These are phyloP conservation scores for Phytophthora ramorum DNA, from an alignment of 352 stramenopile genomes.

Conservation along the genomic window DNA sequence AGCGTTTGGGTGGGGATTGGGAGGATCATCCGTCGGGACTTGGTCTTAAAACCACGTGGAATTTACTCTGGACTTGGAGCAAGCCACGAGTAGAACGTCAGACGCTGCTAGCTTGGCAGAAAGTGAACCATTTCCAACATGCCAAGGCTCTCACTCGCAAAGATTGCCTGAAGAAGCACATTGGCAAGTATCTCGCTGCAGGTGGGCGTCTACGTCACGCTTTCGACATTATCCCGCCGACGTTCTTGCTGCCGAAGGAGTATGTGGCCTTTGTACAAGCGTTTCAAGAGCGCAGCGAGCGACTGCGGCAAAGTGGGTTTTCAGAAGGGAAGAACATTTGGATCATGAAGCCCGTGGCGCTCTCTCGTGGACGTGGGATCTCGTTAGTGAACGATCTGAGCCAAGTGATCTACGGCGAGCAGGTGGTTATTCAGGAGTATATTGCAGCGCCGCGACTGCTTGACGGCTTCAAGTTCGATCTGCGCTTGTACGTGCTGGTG, in stretches of 20 bases:
- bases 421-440: slow-evolving; percentile 93
- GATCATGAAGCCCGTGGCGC: slow-evolving; percentile 95
- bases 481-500: slow-evolving; percentile 94
- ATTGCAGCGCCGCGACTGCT: slow-evolving; percentile 88
- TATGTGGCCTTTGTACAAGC: slow-evolving; percentile 91
- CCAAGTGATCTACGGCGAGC: slow-evolving; percentile 89
- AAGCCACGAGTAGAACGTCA: slow-evolving; percentile 85
- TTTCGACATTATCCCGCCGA: slow-evolving; percentile 93
- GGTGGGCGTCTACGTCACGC: slow-evolving; percentile 60
- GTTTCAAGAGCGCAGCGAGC: slow-evolving; percentile 66
- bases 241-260: slow-evolving; percentile 94
- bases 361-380: slow-evolving; percentile 94
- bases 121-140: slow-evolving; percentile 95
- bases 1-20: slow-evolving; percentile 60
- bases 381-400: slow-evolving; percentile 89
- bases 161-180: slow-evolving; percentile 93
- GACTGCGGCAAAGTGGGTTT: slow-evolving; percentile 14
- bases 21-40: slow-evolving; percentile 80
- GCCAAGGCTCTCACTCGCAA: slow-evolving; percentile 93
- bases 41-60: slow-evolving; percentile 91
- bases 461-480: slow-evolving; percentile 92
- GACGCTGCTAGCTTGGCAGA: slow-evolving; percentile 92
- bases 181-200: slow-evolving; percentile 64
- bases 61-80: slow-evolving; percentile 93
- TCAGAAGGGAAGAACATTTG: slow-evolving; percentile 82